Evolutionary conservation across 139 green algal genomes (phyloP), one percentile per base, ranked within the genome.

Genomic region (Chlorella sp.): DNA sequence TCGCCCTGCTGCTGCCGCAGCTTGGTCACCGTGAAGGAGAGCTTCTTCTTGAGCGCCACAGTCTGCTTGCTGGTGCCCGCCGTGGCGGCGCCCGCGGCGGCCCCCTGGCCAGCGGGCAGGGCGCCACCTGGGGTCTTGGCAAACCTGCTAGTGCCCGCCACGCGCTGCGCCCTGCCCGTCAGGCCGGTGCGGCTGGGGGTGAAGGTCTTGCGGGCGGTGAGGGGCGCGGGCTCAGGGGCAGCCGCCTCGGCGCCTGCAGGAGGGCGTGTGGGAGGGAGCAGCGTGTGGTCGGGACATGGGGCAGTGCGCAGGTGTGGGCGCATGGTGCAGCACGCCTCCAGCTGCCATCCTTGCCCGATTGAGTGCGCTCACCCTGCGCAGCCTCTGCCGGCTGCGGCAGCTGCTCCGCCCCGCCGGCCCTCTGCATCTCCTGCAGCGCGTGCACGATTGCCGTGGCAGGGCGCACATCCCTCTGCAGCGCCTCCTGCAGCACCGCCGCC

Each of bases 151-250:
- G n/a, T n/a, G n/a, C n/a, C n/a, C n/a, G 76, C 41, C 61, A 77
- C 8, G 53, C 76, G 48, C 60, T 77, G 48, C 2, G 76, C 67
- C 4, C 38, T 46, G 25, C 38, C 56, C 2, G 55, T 78, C 51
- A 82, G 56, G 8, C 77, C 77, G 31, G 77, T 77, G 58, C 68
- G 68, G 43, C 41, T 61, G 14, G 77, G 77, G 1, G 77, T 82
- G 62, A 72, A 45, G 51, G 36, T 63, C 64, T 42, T 41, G 31
- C 71, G 71, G 42, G 23, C 41, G 58, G 46, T 68, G 56, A 31
- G 31, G 11, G 58, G 56, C 9, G 58, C 8, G 14, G 53, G 53
- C 6, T 14, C 5, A 33, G 38, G n/a, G 11, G 46, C 33, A 36
- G 40, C 62, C 27, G 62, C 14, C 5, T 40, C 61, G 14, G 60